Base-by-base conservation (phyloP, 1,139 yeast genomes). In the Yamadazyma sp. region DNA sequence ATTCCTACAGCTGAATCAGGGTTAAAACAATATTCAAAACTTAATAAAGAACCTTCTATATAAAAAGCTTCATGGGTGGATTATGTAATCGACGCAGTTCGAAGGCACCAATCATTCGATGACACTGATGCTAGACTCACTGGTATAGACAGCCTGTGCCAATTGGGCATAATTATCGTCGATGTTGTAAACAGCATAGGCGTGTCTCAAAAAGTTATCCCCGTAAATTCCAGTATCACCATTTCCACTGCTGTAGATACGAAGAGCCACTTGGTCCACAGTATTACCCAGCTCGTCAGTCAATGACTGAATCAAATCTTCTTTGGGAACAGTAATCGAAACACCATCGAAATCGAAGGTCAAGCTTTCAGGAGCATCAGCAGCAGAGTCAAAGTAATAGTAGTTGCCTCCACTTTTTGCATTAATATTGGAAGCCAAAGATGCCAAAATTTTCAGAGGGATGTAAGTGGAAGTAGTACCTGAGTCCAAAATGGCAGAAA, bases 161-260 rank as follows among this genome's bases (percentile, higher is more conserved):
- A 89, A 42, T 1, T 83, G 79, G 22, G 88, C 66, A 51, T 77
- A 77, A 38, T 66, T 61, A 45, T 75, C 76, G 27, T 84, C 89
- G 47, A 87, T 64, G 59, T 88, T 89, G 51, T 77, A 87, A 33
- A 87, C 95, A 41, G 80, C 75, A 57, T 88, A 88, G 11, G 85
- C 89, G 37, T 78, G 69, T 45, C 87, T 73, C 53, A 89, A 64
- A 62, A 87, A 80, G 20, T 81, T 75, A 59, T 87, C 95, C 37
- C 96, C 96, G 12, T 87, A 56, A 37, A 66, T 55, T 45, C 49
- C 58, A 27, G 17, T 12, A 27, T 15, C 9, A n/a, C 17, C 10
- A 27, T 15, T 4, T 5, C 17, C 10, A 7, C n/a, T 10, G 8
- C 5, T 7, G 16, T 12, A 15, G 30, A 27, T 12, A 5, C 12